phyloP scores from a whole-genome alignment of 306 rosid genomes.

The Sindora glabra region DNA sequence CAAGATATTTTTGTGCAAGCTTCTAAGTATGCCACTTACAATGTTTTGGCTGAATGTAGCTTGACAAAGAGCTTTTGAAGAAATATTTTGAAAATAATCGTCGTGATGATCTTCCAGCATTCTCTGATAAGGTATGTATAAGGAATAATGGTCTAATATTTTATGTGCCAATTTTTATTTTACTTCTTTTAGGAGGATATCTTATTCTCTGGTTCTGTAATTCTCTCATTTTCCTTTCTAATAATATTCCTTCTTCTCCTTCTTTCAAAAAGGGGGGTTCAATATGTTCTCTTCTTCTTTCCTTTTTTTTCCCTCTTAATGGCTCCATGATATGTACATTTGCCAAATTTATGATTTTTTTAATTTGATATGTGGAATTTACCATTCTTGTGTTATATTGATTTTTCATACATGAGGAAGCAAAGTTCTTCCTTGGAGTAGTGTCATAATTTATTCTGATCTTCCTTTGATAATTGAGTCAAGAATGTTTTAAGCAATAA shows the following conservation, averaged over 20 bases:
- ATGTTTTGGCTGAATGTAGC: slow-evolving; percentile 44
- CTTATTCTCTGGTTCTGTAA: no score
- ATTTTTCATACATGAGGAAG: not conserved
- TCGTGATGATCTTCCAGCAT: slow-evolving; percentile 60
- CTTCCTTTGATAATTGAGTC: not conserved
- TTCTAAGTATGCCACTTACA: slow-evolving; percentile 18
- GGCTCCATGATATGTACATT: not conserved
- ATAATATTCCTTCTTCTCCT: no score
- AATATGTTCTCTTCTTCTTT: no score
- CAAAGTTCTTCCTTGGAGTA: not conserved
- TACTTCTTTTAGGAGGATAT: no score
- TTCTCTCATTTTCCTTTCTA: no score
- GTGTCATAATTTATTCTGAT: not conserved
- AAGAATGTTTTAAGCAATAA: not conserved
- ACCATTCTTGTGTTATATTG: no score
- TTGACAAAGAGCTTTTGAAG: slow-evolving; percentile 74
- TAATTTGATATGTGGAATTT: no score
- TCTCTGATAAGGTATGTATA: slow-evolving; percentile 70
- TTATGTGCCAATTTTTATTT: no score
- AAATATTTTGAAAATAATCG: slow-evolving; percentile 64
- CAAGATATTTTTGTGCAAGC: slow-evolving; percentile 17
- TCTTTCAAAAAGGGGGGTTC: no score
- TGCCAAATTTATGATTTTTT: not conserved
- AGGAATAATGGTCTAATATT: not conserved
- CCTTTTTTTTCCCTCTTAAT: no score